phyloP scores from a whole-genome alignment of 2,329 filamentous ascomycete species.

The Fusarium phyllophilum region DNA sequence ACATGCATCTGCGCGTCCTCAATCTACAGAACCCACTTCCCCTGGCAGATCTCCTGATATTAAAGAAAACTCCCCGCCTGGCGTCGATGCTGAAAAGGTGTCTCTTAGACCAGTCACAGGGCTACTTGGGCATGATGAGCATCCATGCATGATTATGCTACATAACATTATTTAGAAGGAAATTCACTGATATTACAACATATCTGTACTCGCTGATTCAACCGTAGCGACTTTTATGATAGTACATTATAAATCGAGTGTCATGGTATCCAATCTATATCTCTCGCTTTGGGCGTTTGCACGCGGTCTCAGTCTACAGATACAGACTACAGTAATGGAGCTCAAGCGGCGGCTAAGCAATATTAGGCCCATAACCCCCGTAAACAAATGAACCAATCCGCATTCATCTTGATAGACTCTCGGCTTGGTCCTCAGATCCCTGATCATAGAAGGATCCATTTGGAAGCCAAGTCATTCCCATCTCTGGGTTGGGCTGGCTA shows the following conservation, averaged over 20 bases:
- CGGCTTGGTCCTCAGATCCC: slow-evolving; percentile 22
- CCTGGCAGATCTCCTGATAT: slow-evolving; percentile 27
- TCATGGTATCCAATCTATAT: not conserved
- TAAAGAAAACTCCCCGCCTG: slow-evolving; percentile 12
- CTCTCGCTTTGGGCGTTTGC: not conserved
- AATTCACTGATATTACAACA: not conserved
- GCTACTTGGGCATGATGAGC: not conserved
- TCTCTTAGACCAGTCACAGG: slow-evolving; percentile 10
- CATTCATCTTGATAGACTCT: slow-evolving; percentile 29
- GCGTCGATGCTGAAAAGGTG: slow-evolving; percentile 1
- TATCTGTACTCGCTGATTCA: not conserved
- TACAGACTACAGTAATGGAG: not conserved
- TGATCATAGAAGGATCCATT: slow-evolving; percentile 28
- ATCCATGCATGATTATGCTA: not conserved
- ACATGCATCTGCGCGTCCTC: slow-evolving; percentile 24
- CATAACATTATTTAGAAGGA: not conserved
- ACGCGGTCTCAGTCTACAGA: not conserved
- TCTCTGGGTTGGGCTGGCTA: slow-evolving; percentile 3
- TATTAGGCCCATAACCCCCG: slow-evolving; percentile 31
- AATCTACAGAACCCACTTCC: slow-evolving; percentile 35
- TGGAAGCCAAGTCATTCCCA: slow-evolving; percentile 18
- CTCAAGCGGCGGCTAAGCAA: slow-evolving; percentile 34
- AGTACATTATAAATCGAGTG: not conserved
- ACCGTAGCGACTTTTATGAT: not conserved
- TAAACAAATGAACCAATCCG: slow-evolving; percentile 33